Base-by-base conservation (phyloP, 2,329 filamentous ascomycete species). In the Fusarium austroafricanum region DNA sequence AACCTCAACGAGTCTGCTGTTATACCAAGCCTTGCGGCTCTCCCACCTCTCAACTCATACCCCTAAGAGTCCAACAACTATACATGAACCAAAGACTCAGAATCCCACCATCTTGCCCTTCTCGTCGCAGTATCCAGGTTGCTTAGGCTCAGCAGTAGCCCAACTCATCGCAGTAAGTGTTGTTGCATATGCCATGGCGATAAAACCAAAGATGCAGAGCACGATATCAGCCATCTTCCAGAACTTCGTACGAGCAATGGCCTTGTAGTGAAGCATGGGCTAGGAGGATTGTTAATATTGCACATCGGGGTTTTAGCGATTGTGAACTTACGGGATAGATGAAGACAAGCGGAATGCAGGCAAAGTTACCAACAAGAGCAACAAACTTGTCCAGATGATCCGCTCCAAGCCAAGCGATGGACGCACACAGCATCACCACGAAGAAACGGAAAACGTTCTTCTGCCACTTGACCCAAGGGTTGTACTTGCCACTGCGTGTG, bases 401-500 rank as follows among this genome's bases (percentile, higher is more conserved):
- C 5, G 96, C 95, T 65, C 96, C 96, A 43, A 90, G 89, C 93
- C 94, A 99, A 3, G 95, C 95, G 69, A 99, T 91, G 60, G 89
- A 80, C 1, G 94, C 92, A 75, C 96, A 98, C 23, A 96, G 80
- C 74, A 92, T 87, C 50, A 98, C 96, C 66, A 97, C 89, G 76
- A 95, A 90, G 84, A 98, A 99, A 55, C 96, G 91, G 83, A 97
- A 99, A 33, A 91, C 83, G 73, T 99, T 99, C 89, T 99, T 99
- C 85, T 98, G 92, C 96, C 96, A 99, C 83, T 99, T 99, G 84
- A 99, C 97, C 76, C 93, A 96, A 1, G 94, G 94, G 77, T 98
- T 97, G 82, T 97, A 97, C 81, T 99, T 99, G 72, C 96, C 94
- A 66, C 94, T 97, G 76, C 92, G 87, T 23, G 92, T 97, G 79